A percentile compares a stretch with the other conserved stretches of the same genome.
Conservation (phyloP, 495 filamentous ascomycete genomes). For the Hypomontagnella monticulosa region DNA sequence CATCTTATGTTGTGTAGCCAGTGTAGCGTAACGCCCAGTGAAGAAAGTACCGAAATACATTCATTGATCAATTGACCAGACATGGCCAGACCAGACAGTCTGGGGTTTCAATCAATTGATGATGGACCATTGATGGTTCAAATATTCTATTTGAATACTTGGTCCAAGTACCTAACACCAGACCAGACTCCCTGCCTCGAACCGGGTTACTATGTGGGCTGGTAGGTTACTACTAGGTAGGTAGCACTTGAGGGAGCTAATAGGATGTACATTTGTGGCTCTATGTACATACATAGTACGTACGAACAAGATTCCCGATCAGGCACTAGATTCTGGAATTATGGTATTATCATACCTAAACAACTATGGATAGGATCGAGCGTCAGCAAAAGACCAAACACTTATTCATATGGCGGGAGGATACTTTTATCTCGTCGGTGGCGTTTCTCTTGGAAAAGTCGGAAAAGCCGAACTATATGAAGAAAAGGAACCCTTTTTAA, state of each 20-base stretch:
- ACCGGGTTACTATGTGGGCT: too few species aligned
- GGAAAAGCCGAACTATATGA: conserved; percentile 25
- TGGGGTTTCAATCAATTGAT: too few species aligned
- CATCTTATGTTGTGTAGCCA: conserved; percentile 21
- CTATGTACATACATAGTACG: not conserved
- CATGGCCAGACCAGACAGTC: too few species aligned
- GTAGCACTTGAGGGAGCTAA: too few species aligned
- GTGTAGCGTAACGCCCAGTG: too few species aligned
- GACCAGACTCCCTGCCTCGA: too few species aligned
- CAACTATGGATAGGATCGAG: conserved; percentile 35
- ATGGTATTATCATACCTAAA: not conserved
- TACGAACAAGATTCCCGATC: conserved; percentile 7
- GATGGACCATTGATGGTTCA: too few species aligned
- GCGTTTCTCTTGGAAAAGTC: conserved; percentile 1
- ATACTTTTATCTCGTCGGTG: conserved; percentile 1
- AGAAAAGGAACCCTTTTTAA: not conserved
- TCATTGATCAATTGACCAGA: too few species aligned
- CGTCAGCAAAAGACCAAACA: conserved; percentile 20
- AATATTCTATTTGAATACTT: not conserved
- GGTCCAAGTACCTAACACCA: too few species aligned
- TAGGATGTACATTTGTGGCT: not conserved
- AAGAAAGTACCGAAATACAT: too few species aligned
- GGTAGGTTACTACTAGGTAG: not conserved
- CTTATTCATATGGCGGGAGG: not conserved
- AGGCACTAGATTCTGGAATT: conserved; percentile 5